These are phyloP conservation scores for Myochromella boudieri DNA, from an alignment of 768 basidiomycete genomes.

Conservation along the genomic window DNA sequence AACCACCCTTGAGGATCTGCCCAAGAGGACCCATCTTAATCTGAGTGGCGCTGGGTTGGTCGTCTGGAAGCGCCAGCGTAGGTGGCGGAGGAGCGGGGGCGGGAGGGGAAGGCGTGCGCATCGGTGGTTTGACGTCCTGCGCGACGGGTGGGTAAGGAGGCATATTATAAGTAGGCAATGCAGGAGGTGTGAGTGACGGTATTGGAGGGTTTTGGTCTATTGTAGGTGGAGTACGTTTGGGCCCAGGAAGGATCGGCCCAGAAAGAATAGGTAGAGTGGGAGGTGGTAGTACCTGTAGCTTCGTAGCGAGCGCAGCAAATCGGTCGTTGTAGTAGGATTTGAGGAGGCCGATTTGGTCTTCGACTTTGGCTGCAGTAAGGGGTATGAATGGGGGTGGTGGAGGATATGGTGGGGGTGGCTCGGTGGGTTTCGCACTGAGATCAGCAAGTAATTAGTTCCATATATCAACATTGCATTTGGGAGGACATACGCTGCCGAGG, in stretches of 20 bases:
- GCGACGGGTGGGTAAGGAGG: conserved; percentile 6
- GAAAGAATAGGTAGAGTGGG: no score
- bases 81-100: conserved; percentile 19
- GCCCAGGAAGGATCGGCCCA: conserved; percentile 17
- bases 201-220: conserved; percentile 17
- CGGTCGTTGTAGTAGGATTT: conserved; percentile 69
- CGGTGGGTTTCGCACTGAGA: conserved; percentile 60
- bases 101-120: conserved; percentile 5
- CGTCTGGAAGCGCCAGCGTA: conserved; percentile 57
- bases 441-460: neutral
- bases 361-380: conserved; percentile 62
- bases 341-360: conserved; percentile 84
- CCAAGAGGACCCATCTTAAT: conserved; percentile 79
- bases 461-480: neutral
- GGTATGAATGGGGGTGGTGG: conserved; percentile 81
- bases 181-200: conserved; percentile 7
- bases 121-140: conserved; percentile 1
- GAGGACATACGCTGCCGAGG: conserved; percentile 47
- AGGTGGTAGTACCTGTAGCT: conserved; percentile 20
- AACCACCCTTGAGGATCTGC: conserved; percentile 59
- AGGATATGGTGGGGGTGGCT: conserved; percentile 82
- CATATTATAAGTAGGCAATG: conserved; percentile 7
- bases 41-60: conserved; percentile 54
- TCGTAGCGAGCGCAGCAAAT: conserved; percentile 41
- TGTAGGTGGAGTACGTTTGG: no score